Percentiles rank a stretch among this genome's conserved stretches.
phyloP scores from a whole-genome alignment of 2,329 filamentous ascomycete genomes.

The Orbilia blumenaviensis region DNA sequence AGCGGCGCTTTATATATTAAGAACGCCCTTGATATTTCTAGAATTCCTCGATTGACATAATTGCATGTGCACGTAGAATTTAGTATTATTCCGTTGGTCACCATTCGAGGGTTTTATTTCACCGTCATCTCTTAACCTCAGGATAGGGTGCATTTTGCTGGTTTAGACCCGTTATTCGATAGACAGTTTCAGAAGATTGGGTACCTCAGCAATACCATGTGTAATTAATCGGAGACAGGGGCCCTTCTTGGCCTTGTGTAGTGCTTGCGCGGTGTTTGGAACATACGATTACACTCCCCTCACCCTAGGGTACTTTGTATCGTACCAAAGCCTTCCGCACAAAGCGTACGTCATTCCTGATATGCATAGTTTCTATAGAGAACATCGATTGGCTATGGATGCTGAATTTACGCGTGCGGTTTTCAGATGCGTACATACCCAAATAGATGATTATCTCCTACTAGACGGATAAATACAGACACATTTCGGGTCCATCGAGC shows the following conservation, averaged over 20 bases:
- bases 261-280: neutral
- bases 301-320: too few species aligned
- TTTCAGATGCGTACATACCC: too few species aligned
- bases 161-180: conserved; percentile 18
- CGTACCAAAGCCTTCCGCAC: too few species aligned
- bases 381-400: too few species aligned
- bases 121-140: neutral
- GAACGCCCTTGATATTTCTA: neutral
- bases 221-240: conserved; percentile 27
- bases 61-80: neutral
- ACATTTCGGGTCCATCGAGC: neutral
- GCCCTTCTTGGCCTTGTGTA: neutral
- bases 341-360: too few species aligned
- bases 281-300: neutral
- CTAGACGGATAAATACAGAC: neutral
- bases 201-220: neutral
- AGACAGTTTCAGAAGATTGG: neutral
- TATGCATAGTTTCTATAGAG: too few species aligned
- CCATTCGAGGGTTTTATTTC: conserved; percentile 51
- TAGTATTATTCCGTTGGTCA: conserved; percentile 13
- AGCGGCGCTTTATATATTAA: conserved; percentile 20
- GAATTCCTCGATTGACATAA: too few species aligned
- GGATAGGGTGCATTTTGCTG: neutral
- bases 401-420: neutral
- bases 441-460: too few species aligned